Evolutionary conservation across 805 yeast genomes (phyloP).

Genomic region (Wickerhamiella siamensis): DNA sequence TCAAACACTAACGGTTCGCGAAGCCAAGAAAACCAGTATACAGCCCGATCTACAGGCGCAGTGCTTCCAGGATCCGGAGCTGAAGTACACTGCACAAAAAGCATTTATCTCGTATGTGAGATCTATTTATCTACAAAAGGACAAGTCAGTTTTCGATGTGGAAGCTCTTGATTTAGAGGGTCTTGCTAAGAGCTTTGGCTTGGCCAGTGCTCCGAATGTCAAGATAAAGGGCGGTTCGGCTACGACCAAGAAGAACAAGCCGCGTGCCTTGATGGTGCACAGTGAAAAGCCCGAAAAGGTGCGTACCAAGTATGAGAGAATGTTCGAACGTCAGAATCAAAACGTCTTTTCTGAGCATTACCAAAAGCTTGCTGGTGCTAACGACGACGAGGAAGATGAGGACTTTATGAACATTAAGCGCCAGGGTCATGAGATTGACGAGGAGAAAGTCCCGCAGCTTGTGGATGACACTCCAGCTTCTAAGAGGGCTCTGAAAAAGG

Average conservation of each 20-base stretch:
- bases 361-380: conserved; percentile 37
- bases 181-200: conserved; percentile 75
- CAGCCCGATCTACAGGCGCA: conserved; percentile 74
- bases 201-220: conserved; percentile 93
- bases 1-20: conserved; percentile 59
- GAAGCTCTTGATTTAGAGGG: conserved; percentile 66
- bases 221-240: conserved; percentile 47
- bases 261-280: conserved; percentile 47
- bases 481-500: conserved; percentile 71
- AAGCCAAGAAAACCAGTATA: conserved; percentile 57
- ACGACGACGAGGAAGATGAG: conserved; percentile 30
- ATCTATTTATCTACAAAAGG: conserved; percentile 73
- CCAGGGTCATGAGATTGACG: conserved; percentile 53
- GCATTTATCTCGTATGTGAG: conserved; percentile 86
- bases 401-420: conserved; percentile 77
- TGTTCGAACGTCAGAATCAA: conserved; percentile 92
- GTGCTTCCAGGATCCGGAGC: conserved; percentile 80
- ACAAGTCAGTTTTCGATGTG: conserved; percentile 70
- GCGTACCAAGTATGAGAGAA: conserved; percentile 81
- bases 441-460: conserved; percentile 31
- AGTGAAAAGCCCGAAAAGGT: conserved; percentile 33
- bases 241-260: conserved; percentile 47
- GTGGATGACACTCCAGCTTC: conserved; percentile 58
- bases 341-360: conserved; percentile 84
- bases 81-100: conserved; percentile 88